phyloP scores from a whole-genome alignment of 805 yeast genomes.

The Kodamaea laetipori region DNA sequence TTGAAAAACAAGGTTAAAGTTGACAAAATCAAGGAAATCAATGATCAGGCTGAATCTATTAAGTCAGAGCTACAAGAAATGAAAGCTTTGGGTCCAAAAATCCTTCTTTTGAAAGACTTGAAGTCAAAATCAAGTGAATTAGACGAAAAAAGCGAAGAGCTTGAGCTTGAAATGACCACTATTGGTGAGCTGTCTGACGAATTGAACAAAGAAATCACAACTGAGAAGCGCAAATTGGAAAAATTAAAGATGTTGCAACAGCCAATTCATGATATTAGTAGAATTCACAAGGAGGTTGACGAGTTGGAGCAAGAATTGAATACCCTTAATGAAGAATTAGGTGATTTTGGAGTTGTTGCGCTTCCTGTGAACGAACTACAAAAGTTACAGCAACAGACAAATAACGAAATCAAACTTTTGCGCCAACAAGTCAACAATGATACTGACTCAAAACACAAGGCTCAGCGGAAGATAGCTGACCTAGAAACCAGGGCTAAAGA shows the following conservation, averaged over 20 bases:
- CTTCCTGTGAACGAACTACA: slow-evolving; percentile 51
- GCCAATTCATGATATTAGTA: slow-evolving; percentile 35
- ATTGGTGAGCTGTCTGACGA: slow-evolving; percentile 2
- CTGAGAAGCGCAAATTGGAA: slow-evolving; percentile 10
- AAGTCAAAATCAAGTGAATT: slow-evolving; percentile 16
- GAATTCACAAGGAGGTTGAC: slow-evolving; percentile 34
- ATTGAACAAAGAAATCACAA: not conserved
- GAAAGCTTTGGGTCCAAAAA: slow-evolving; percentile 32
- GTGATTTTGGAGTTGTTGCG: slow-evolving; percentile 37
- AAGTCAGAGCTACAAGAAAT: slow-evolving; percentile 34
- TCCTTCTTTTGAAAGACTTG: slow-evolving; percentile 30
- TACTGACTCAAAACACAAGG: slow-evolving; percentile 46
- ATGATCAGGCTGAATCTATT: slow-evolving; percentile 31
- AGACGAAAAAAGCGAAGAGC: slow-evolving; percentile 6
- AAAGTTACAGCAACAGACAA: slow-evolving; percentile 38
- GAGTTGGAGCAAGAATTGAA: slow-evolving; percentile 28
- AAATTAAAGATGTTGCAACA: slow-evolving; percentile 23
- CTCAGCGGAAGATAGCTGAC: slow-evolving; percentile 44
- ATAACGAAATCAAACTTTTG: slow-evolving; percentile 38
- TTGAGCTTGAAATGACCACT: slow-evolving; percentile 3
- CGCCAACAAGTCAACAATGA: slow-evolving; percentile 36
- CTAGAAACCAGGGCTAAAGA: slow-evolving; percentile 57
- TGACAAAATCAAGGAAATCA: slow-evolving; percentile 30
- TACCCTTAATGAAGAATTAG: slow-evolving; percentile 35
- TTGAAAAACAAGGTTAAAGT: slow-evolving; percentile 32